phyloP scores from a whole-genome alignment of 768 basidiomycete species.

The Fomitopsis pulvina region DNA sequence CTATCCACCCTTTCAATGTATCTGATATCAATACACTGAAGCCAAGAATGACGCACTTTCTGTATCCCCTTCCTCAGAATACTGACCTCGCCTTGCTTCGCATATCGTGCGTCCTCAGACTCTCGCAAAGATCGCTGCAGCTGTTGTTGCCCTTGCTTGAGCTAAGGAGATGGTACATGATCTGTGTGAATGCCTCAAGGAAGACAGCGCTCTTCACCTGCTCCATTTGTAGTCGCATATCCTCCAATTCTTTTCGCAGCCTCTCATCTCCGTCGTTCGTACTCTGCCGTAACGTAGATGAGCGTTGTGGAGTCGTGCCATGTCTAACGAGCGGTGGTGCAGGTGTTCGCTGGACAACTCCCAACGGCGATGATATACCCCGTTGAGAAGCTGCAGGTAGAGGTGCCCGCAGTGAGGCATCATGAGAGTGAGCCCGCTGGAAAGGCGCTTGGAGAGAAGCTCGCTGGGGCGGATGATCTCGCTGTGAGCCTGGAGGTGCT shows the following conservation, averaged over 20 bases:
- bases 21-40: background rate
- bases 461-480: too few relatives aligned
- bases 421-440: too few relatives aligned
- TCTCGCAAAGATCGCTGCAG: constrained; percentile 39
- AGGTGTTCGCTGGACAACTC: background rate
- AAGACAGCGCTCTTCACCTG: constrained; percentile 32
- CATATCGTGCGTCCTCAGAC: constrained; percentile 43
- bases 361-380: too few relatives aligned
- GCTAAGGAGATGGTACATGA: constrained; percentile 28
- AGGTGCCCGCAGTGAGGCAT: too few relatives aligned
- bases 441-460: too few relatives aligned
- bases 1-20: constrained; percentile 16
- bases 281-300: background rate
- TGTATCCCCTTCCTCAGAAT: constrained; percentile 61
- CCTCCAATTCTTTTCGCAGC: constrained; percentile 10
- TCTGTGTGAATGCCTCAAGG: background rate
- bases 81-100: constrained; percentile 67
- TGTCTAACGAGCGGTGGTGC: background rate
- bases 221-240: constrained; percentile 31
- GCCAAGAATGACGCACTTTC: constrained; percentile 37
- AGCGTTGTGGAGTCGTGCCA: background rate
- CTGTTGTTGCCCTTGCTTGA: constrained; percentile 42
- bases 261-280: background rate
- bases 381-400: too few relatives aligned
- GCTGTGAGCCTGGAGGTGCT: too few relatives aligned